Evolutionary conservation across 2,329 filamentous ascomycete genomes (phyloP), one percentile per base, ranked within the genome.

Genomic region (Macroventuria anomochaeta): DNA sequence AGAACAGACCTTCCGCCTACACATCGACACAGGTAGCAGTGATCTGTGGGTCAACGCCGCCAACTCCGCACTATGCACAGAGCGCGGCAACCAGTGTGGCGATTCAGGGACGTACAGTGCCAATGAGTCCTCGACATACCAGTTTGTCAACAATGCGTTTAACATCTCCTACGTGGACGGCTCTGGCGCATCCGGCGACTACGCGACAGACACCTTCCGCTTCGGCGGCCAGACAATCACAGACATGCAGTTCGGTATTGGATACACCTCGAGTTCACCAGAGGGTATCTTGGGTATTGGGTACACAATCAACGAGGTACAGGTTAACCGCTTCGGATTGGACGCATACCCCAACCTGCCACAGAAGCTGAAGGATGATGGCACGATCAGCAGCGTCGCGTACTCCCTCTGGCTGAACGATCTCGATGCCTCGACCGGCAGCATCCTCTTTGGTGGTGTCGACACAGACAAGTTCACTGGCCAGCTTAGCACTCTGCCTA

Each of bases 91-190:
- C 12, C 81, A 82, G 1, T 95, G 91, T 68, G 65, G 74, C 5
- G 76, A 75, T 15, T 82, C 85, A 1, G 90, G 90, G 12, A 85
- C 85, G 1, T 96, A 92, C 73, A 72, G 76, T 36, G 82, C 89
- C 33, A 88, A 89, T 69, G 75, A 80, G 1, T 96, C 91, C 0
- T 91, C 89, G 2, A 90, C 91, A 2, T 93, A 93, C 74, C 67
- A 81, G 28, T 91, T 87, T 69, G 75, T 96, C 48, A 87, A 86
- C 58, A 86, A 84, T 67, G 81, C 86, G 55, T 96, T 97, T 79
- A 93, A 93, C 76, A 96, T 96, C 59, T 86, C 87, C 1, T 96
- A 96, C 62, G 88, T 89, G 33, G 92, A 96, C 74, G 90, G 90
- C 38, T 89, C 89, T 0, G 85, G 86, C 5, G 89, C 91, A 0